Base-by-base conservation (phyloP, 2,329 filamentous ascomycete species). In the Pseudohalonectria lignicola region DNA sequence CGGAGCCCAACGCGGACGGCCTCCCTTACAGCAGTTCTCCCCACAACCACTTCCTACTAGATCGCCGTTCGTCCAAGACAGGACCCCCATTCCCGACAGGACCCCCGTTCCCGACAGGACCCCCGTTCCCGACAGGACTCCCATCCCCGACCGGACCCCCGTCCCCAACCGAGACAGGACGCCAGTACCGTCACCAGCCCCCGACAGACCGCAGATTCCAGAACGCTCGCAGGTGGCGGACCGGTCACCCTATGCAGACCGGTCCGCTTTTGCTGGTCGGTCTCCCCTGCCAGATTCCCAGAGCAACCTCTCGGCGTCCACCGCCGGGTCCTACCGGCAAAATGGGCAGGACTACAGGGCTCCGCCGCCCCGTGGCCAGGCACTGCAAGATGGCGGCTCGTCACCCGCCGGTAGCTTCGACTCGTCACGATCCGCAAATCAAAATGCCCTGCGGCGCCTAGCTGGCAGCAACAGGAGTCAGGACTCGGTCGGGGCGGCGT, bases 351-450 rank as follows among this genome's bases (percentile, higher is more conserved):
- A 37, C n/a, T 37, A 37, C n/a, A 30, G 28, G 16, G 26, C 18
- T 23, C 28, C 54, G 12, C 55, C 54, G 5, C 56, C 56, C 18
- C 51, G 46, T 21, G 45, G 42, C 38, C 48, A 44, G 16, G 42
- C 54, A 44, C 44, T 42, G 4, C 47, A 47, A 11, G 56, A 57
- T 36, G 54, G 54, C 15, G 55, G 48, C 12, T 56, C 62, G 16
- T 75, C 74, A 2, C 70, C 72, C 2, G 59, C 62, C 1, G 60
- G 65, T 18, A 74, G 73, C 49, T 55, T 72, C 34, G 71, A 76
- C 34, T 72, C 69, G 1, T 57, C 56, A 9, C 55, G 62, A 43
- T 53, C 63, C 23, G 59, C 61, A 26, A 60, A 59, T 15, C 62
- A 63, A 26, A 55, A 60, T 9, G 57, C 62, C 1, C 53, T 74